phyloP scores from a whole-genome alignment of 2,329 filamentous ascomycete genomes.

The Didymella pomorum region DNA sequence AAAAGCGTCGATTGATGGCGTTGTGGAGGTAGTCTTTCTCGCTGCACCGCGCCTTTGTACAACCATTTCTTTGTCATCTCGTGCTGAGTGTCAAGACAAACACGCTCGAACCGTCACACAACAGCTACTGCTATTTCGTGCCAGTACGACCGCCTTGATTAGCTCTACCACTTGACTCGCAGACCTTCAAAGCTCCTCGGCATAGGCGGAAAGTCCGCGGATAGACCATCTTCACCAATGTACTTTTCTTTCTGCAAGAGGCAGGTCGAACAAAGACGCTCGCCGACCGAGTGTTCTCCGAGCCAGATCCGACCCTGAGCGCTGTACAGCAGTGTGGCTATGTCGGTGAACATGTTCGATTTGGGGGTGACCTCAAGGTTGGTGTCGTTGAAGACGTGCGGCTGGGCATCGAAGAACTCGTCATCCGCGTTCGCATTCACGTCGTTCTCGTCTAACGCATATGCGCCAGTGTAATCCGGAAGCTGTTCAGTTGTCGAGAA shows the following conservation, averaged over 20 bases:
- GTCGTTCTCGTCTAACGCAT: background rate
- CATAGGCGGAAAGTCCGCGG: slow-evolving; percentile 21
- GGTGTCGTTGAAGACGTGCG: background rate
- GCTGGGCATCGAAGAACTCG: slow-evolving; percentile 15
- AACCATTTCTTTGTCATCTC: too few species aligned
- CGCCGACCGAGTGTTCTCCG: slow-evolving; percentile 2
- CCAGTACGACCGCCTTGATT: too few species aligned
- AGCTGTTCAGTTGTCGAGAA: slow-evolving; percentile 11
- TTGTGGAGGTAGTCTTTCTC: too few species aligned
- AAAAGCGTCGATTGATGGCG: too few species aligned
- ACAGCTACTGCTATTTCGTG: too few species aligned
- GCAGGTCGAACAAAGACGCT: slow-evolving; percentile 18
- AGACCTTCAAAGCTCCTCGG: slow-evolving; percentile 11
- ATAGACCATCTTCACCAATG: slow-evolving; percentile 16
- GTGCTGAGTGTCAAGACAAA: too few species aligned
- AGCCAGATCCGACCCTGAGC: slow-evolving; percentile 24
- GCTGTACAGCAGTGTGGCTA: too few species aligned
- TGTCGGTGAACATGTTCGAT: too few species aligned
- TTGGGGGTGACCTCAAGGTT: background rate
- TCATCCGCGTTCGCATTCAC: background rate
- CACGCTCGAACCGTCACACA: too few species aligned
- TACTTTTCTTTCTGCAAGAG: slow-evolving; percentile 17
- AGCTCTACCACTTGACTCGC: slow-evolving; percentile 4
- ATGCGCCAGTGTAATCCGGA: background rate
- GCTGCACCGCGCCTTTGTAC: too few species aligned